A percentile compares a stretch with the other conserved stretches of the same genome.
Evolutionary conservation across 495 filamentous ascomycete genomes (phyloP).

Genomic region (Margaritispora aquatica): DNA sequence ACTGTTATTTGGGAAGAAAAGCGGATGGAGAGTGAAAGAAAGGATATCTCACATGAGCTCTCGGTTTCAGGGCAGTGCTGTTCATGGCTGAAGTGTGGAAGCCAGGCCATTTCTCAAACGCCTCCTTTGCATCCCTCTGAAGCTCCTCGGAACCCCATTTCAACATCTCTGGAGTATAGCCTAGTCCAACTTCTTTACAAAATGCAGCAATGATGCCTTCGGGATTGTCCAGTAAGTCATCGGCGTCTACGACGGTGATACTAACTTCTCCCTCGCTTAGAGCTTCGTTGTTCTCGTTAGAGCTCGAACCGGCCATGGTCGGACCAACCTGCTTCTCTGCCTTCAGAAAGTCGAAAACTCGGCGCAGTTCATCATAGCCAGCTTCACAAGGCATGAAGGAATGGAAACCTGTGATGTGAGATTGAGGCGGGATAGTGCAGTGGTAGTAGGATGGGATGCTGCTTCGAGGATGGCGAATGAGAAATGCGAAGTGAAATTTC

Average conservation of each 20-base stretch:
- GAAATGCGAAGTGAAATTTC: slow-evolving; percentile 89
- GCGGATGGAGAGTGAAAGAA: neutral
- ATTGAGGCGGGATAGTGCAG: slow-evolving; percentile 88
- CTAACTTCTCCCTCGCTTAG: slow-evolving; percentile 28
- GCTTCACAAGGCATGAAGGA: slow-evolving; percentile 81
- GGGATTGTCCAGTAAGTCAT: slow-evolving; percentile 85
- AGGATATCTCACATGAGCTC: slow-evolving; percentile 56
- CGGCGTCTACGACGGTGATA: slow-evolving; percentile 90
- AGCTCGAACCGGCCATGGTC: slow-evolving; percentile 44
- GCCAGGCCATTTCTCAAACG: slow-evolving; percentile 93
- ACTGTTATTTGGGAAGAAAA: too few relatives aligned
- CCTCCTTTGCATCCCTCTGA: slow-evolving; percentile 52
- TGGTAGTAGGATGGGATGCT: slow-evolving; percentile 91
- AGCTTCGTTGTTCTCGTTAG: slow-evolving; percentile 31
- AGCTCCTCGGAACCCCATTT: slow-evolving; percentile 71
- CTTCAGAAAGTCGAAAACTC: slow-evolving; percentile 76
- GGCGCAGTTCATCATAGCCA: slow-evolving; percentile 81
- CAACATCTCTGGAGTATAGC: slow-evolving; percentile 69
- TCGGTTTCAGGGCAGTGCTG: slow-evolving; percentile 63
- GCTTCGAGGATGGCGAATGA: slow-evolving; percentile 86
- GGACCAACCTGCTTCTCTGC: slow-evolving; percentile 58
- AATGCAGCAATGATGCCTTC: slow-evolving; percentile 64
- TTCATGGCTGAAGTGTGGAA: slow-evolving; percentile 93
- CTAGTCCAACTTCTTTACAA: slow-evolving; percentile 70
- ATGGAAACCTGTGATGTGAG: slow-evolving; percentile 75